Evolutionary conservation across 352 stramenopile species (phyloP).

Genomic region (Phytophthora multivora): DNA sequence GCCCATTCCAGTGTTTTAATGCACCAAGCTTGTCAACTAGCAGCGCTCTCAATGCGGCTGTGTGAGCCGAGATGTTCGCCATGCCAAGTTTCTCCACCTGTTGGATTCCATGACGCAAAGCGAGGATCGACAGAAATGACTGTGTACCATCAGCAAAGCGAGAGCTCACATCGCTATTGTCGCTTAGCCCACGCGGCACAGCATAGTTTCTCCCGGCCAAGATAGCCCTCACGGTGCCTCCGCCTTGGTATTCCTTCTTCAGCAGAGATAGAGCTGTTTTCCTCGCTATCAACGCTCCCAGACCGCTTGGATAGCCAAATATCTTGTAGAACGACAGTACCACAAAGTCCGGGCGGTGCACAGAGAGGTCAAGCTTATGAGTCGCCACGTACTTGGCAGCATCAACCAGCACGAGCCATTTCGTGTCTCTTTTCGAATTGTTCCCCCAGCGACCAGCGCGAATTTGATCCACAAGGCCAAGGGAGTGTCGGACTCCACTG

Average conservation of each 20-base stretch:
- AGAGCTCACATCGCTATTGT: constrained; percentile 13
- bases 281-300: constrained; percentile 65
- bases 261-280: constrained; percentile 45
- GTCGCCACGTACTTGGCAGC: constrained; percentile 72
- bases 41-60: constrained; percentile 43
- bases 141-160: constrained; percentile 68
- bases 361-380: constrained; percentile 56
- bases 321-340: constrained; percentile 87
- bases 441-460: constrained; percentile 28
- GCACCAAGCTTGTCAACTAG: constrained; percentile 38
- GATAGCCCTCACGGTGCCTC: constrained; percentile 68
- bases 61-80: constrained; percentile 53
- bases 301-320: constrained; percentile 74
- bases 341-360: constrained; percentile 61
- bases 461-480: constrained; percentile 49
- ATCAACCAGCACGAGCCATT: constrained; percentile 76
- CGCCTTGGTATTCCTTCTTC: constrained; percentile 65
- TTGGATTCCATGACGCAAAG: constrained; percentile 58
- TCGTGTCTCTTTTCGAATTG: constrained; percentile 6
- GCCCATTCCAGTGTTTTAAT: constrained; percentile 62
- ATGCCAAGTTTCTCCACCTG: constrained; percentile 52
- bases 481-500: constrained; percentile 54
- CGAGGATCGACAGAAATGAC: constrained; percentile 70
- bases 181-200: constrained; percentile 35
- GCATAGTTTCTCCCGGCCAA: constrained; percentile 49